Conservation (phyloP, 768 basidiomycete genomes). For the Cantharellus cinnabarinus region DNA sequence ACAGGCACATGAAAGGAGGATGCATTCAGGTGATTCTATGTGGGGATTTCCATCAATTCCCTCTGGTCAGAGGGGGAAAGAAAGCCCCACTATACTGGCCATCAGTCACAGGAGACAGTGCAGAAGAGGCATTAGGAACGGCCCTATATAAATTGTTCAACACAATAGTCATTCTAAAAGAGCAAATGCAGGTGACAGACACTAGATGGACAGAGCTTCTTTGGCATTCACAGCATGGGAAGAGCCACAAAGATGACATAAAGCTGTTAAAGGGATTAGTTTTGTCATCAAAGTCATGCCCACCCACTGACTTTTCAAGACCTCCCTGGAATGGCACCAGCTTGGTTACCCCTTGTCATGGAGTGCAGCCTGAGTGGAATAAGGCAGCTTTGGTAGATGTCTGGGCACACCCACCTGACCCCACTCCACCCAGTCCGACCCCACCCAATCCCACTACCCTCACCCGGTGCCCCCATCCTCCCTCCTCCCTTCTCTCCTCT, state of each 20-base stretch:
- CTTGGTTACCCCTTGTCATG: conserved; percentile 22
- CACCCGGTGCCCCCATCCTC: no score
- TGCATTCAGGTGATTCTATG: conserved; percentile 18
- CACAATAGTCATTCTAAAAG: no score
- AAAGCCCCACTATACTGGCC: conserved; percentile 6
- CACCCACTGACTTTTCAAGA: conserved; percentile 10
- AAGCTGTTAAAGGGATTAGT: conserved; percentile 14
- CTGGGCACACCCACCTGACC: no score
- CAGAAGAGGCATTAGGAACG: no score
- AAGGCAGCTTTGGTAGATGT: conserved; percentile 8
- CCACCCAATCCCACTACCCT: no score
- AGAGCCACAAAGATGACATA: conserved; percentile 13
- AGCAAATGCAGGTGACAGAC: no score
- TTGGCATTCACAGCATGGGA: no score
- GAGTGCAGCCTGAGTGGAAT: conserved; percentile 21
- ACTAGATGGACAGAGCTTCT: no score
- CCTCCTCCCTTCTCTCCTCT: no score
- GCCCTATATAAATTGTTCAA: no score
- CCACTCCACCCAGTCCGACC: no score
- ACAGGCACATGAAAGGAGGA: conserved; percentile 14
- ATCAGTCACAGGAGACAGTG: conserved; percentile 6
- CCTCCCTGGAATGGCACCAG: conserved; percentile 18
- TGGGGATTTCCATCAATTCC: conserved; percentile 15
- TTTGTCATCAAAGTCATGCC: conserved; percentile 7
- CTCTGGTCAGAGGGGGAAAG: no score